Evolutionary conservation across 192 early-diverging fungal species (phyloP), one percentile per base, ranked within the genome.

Genomic region (Lobosporangium transversale): DNA sequence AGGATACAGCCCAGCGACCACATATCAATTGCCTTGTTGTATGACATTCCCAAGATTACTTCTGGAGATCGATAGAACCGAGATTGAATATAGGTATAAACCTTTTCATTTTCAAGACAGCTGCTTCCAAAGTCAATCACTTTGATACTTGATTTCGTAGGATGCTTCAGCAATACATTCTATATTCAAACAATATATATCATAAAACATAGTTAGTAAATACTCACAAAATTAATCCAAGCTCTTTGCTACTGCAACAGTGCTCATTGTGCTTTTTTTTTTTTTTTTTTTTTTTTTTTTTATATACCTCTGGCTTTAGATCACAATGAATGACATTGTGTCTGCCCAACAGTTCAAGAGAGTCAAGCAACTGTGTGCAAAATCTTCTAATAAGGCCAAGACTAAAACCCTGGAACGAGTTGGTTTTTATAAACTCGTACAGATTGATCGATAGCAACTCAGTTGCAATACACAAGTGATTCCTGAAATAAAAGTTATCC

Each of bases 41-140:
- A 99, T n/a, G 85, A 85, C 69, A 88, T 85, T 21, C 95, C 95
- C 45, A 99, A 78, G 52, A 99, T 99, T n/a, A 99, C 94, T 80
- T 99, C 97, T 9, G 97, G 97, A 26, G 94, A 93, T 27, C 97
- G 91, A 80, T 99, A 99, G 83, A 99, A 99, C 50, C 97, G 86
- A 57, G 87, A 90, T 80, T 99, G 97, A 52, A 99, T 97, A 66
- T 99, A 99, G 2, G 97, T 98, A 78, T 99, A 99, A 35, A 98
- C 91, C 68, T 92, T 90, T 78, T 99, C 95, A 52, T 88, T 87
- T 67, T 95, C 94, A 27, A 93, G 91, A 68, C 97, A 99, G 78
- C 92, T 94, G 60, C 92, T 94, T 31, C 97, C 97, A 70, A 99
- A 96, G 78, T 99, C 97, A 83, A 99, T 99, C 17, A 99, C 96